Percentiles rank a stretch among this genome's conserved stretches.
Conservation (phyloP, 345 rosid genomes). For the Rhodamnia argentea region DNA sequence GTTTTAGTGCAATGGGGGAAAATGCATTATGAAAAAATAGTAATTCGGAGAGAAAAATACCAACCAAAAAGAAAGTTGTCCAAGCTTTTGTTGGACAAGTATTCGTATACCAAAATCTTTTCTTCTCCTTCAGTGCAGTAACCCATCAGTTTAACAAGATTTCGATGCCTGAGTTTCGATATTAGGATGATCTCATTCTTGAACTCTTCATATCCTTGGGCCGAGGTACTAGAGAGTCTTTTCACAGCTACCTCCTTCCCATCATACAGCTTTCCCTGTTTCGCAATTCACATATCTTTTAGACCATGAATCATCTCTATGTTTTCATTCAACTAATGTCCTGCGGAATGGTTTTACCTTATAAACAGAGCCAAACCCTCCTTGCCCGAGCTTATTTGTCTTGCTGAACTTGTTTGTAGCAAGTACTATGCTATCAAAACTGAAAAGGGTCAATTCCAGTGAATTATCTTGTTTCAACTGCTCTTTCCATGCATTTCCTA, state of each 20-base stretch:
- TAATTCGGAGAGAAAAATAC: neutral
- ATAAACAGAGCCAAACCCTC: conserved; percentile 3
- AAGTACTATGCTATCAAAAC: neutral
- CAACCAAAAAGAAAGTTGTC: conserved; percentile 2
- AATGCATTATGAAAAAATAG: neutral
- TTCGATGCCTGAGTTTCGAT: conserved; percentile 47
- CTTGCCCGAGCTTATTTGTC: conserved; percentile 1
- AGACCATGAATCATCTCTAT: neutral
- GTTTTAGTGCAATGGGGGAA: neutral
- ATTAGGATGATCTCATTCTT: conserved; percentile 45
- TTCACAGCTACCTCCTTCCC: conserved; percentile 54
- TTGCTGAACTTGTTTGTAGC: neutral
- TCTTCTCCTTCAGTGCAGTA: conserved; percentile 52
- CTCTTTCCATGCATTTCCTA: neutral
- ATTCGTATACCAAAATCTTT: conserved; percentile 43
- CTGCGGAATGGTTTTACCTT: neutral
- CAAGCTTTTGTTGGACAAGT: neutral
- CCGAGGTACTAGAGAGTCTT: conserved; percentile 36
- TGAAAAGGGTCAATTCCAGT: neutral
- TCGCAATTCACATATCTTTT: neutral
- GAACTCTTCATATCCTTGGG: conserved; percentile 49
- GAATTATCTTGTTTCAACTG: neutral
- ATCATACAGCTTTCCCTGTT: conserved; percentile 33
- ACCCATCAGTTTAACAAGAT: conserved; percentile 50
- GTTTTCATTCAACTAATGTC: neutral